A percentile compares a stretch with the other conserved stretches of the same genome.
Evolutionary conservation across 2,329 filamentous ascomycete species (phyloP).

Genomic region (Penicillium sp.): DNA sequence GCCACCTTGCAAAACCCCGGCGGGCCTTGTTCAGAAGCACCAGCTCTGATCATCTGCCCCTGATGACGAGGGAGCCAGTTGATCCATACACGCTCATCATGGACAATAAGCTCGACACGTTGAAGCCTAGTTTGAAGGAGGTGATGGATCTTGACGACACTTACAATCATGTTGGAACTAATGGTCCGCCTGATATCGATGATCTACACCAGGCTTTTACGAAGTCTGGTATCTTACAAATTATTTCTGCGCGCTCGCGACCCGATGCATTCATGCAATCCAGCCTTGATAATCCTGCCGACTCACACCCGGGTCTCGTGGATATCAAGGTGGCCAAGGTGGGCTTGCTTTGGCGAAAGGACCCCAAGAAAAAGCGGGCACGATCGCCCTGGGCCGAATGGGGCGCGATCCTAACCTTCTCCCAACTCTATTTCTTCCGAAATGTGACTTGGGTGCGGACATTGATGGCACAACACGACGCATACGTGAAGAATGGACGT

Average conservation of each 20-base stretch:
- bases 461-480: constrained; percentile 84
- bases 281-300: constrained; percentile 79
- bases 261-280: constrained; percentile 96
- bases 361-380: constrained; percentile 88
- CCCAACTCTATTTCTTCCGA: constrained; percentile 94
- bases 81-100: constrained; percentile 95
- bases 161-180: constrained; percentile 83
- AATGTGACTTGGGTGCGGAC: constrained; percentile 92
- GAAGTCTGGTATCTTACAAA: constrained; percentile 88
- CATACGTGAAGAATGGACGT: constrained; percentile 76
- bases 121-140: constrained; percentile 87
- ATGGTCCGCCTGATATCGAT: constrained; percentile 73
- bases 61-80: constrained; percentile 77
- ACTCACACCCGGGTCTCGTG: constrained; percentile 88
- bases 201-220: constrained; percentile 88
- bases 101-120: constrained; percentile 79
- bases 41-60: constrained; percentile 66
- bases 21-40: constrained; percentile 70
- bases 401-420: constrained; percentile 95
- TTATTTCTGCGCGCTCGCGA: constrained; percentile 88
- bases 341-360: constrained; percentile 91
- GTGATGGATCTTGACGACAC: constrained; percentile 89
- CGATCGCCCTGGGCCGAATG: constrained; percentile 98
- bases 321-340: constrained; percentile 98
- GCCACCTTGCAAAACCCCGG: constrained; percentile 71